phyloP scores from a whole-genome alignment of 768 basidiomycete species.

The Lactifluus subvellereus region DNA sequence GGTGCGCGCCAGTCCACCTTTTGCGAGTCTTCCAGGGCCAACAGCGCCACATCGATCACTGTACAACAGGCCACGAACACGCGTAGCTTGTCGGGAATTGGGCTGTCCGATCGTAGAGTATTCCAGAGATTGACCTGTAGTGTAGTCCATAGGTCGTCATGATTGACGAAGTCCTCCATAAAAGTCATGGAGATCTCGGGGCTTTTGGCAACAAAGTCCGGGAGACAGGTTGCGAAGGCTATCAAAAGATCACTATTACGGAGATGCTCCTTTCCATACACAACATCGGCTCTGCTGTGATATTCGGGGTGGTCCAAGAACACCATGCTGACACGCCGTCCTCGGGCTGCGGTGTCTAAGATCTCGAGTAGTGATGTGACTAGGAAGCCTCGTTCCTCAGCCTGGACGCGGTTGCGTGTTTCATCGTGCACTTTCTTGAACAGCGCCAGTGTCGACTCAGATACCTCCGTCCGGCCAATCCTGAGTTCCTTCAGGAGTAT shows the following conservation, averaged over 20 bases:
- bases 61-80: not conserved
- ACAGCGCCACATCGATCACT: slow-evolving; percentile 1
- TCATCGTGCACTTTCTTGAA: not conserved
- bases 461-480: not conserved
- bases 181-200: not conserved
- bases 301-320: slow-evolving; percentile 1
- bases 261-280: slow-evolving; percentile 12
- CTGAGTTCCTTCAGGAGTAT: slow-evolving; percentile 2
- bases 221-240: slow-evolving; percentile 9
- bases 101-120: not conserved
- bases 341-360: not conserved
- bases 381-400: not conserved
- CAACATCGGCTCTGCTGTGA: not conserved
- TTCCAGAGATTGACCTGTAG: slow-evolving; percentile 7
- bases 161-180: not conserved
- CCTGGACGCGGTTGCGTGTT: not conserved
- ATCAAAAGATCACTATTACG: not conserved
- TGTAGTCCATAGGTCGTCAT: slow-evolving; percentile 8
- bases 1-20: slow-evolving; percentile 9
- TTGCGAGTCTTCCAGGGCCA: not conserved
- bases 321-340: not conserved
- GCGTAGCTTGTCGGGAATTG: slow-evolving; percentile 1
- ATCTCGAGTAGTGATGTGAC: slow-evolving; percentile 1
- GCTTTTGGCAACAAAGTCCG: not conserved
- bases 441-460: not conserved